Base-by-base conservation (phyloP, 2,329 filamentous ascomycete genomes). In the Colletotrichum ledebouriae region DNA sequence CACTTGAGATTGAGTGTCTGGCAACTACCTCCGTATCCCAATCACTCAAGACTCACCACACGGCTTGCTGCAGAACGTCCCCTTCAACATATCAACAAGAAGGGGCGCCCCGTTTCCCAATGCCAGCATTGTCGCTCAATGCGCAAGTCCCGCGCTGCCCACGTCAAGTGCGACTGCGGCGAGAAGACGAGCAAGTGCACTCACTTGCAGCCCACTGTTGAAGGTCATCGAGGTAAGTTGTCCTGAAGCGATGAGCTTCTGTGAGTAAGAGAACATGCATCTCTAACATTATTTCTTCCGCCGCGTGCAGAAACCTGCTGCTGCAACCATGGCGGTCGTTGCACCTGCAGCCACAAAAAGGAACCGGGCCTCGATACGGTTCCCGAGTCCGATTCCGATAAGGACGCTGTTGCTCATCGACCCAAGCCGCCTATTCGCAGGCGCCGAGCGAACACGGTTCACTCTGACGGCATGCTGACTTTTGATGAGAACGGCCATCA, bases 81-180 rank as follows among this genome's bases (percentile, higher is more conserved):
- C 73, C 88, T 98, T 73, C 92, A 93, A 77, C 94, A 97, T 79
- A 97, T 98, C 84, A 97, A 97, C 82, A 97, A 97, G 81, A 98
- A 98, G 85, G 95, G 95, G 77, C 92, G 95, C 71, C 96, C 96
- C 71, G 94, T 98, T 74, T 97, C 96, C 75, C 96, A 99, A 90
- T 99, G 96, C 83, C 89, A 94, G 74, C 96, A 99, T 83, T 99
- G 96, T 83, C 95, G 96, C 79, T 89, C 92, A 73, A 92, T 97
- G 86, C 94, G 96, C 84, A 98, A 98, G 87, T 95, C 94, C 80
- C 93, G 96, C 75, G 91, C 94, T 67, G 93, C 95, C 72, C 96
- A 98, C 81, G 89, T 96, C 77, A 97, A 96, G 81, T 99, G 96
- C 83, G 94, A 98, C 81, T 99, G 96, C 81, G 94, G 94, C 78